phyloP scores from a whole-genome alignment of 2,329 filamentous ascomycete genomes.

The Talaromyces sp. region DNA sequence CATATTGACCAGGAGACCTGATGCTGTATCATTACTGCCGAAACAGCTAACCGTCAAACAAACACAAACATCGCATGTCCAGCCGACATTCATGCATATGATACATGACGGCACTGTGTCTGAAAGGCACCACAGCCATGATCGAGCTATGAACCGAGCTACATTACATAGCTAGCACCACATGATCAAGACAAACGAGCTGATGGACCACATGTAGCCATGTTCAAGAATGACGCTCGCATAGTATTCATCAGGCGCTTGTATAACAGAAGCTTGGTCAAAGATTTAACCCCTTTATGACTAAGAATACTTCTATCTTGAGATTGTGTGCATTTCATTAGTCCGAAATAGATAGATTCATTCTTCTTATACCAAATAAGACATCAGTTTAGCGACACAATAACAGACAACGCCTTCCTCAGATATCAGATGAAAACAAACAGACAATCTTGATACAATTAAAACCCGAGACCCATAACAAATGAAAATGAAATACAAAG shows the following conservation, averaged over 20 bases:
- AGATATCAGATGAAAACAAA: neutral
- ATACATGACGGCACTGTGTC: neutral
- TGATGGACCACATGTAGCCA: neutral
- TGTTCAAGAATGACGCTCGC: neutral
- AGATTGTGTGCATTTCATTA: neutral
- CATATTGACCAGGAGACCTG: neutral
- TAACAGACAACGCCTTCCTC: neutral
- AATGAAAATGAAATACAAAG: neutral
- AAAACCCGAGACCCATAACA: neutral
- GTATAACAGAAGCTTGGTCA: neutral
- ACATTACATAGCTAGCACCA: neutral
- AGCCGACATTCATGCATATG: neutral
- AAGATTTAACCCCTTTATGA: too few relatives aligned
- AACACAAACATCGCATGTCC: neutral
- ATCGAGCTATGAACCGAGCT: neutral
- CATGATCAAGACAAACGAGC: neutral
- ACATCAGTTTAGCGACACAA: neutral
- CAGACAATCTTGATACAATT: neutral
- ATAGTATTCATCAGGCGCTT: neutral
- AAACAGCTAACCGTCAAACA: neutral
- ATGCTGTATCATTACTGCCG: neutral
- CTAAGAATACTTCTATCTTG: too few relatives aligned
- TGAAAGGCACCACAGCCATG: neutral
- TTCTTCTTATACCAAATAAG: conserved; percentile 2
- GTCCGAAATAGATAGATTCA: neutral